Base-by-base conservation (phyloP, 108 stramenopile genomes). In the Fragilariopsis cylindrus region DNA sequence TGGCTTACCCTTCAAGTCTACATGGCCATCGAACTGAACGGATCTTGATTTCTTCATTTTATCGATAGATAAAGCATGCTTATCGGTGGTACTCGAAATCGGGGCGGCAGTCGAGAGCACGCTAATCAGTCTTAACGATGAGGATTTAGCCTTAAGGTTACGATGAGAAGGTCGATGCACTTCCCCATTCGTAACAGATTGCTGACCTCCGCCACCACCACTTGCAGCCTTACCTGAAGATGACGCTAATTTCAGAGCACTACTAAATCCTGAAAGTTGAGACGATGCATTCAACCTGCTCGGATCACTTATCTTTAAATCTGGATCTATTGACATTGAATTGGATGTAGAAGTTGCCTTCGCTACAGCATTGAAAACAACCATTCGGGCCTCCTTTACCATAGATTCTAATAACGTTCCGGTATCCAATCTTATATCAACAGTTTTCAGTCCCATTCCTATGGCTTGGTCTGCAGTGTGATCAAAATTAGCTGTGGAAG, bases 331-430 rank as follows among this genome's bases (percentile, higher is more conserved):
- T 50, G 56, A 13, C 15, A 30, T 43, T 11, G 64, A 18, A 30
- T 63, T 54, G 45, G 56, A 30, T 6, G 77, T 70, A 13, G 81
- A 76, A 11, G 84, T 89, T 43, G 84, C 85, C 49, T 78, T 72
- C 2, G 85, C 85, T 6, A 89, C 88, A 43, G 88, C 81, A 53
- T 84, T 82, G 74, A 89, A 86, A 3, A 89, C 85, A 50, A 89
- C 71, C 56, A 89, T 72, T 15, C 88, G 71, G 7, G 88, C 85
- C 64, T 89, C 76, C n/a, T 89, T 79, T 11, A 86, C 82, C 85
- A 89, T 86, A 68, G 83, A 84, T 43, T 73, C 75, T 9, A 89
- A 53, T 53, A 89, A 53, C 44, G 70, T 63, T 11, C 68, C 74
- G 9, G 83, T 75, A 71, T 86, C 83, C 13, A 89, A 57, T 52